phyloP scores from a whole-genome alignment of 2,329 filamentous ascomycete species.

The Aspergillus latus region DNA sequence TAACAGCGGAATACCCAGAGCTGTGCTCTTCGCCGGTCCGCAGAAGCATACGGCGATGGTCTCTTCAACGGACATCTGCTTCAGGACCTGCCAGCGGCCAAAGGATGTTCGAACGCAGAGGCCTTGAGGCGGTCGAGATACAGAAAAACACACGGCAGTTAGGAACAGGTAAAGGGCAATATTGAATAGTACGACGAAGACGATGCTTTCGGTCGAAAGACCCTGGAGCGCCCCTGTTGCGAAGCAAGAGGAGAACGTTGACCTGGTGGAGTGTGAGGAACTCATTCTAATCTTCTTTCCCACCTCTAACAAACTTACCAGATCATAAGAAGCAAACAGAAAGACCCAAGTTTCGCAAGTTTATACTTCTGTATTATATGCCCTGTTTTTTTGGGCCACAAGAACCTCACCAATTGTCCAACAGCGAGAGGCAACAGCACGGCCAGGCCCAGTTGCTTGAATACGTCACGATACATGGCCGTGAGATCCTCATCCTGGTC shows the following conservation, averaged over 20 bases:
- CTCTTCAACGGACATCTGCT: conserved; percentile 55
- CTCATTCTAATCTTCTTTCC: not conserved
- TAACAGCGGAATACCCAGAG: conserved; percentile 66
- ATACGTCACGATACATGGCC: conserved; percentile 64
- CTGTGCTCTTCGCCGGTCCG: conserved; percentile 70
- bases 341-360: conserved; percentile 46
- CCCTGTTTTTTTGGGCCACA: conserved; percentile 49
- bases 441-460: conserved; percentile 67
- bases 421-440: conserved; percentile 64
- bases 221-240: conserved; percentile 61
- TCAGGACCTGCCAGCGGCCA: conserved; percentile 25
- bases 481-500: conserved; percentile 56
- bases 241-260: conserved; percentile 52
- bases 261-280: conserved; percentile 22
- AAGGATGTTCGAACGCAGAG: conserved; percentile 13
- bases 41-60: conserved; percentile 72
- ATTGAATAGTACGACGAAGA: conserved; percentile 68
- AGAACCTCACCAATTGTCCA: conserved; percentile 60
- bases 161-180: conserved; percentile 65
- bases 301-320: conserved; percentile 48
- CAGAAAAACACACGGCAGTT: conserved; percentile 56
- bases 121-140: conserved; percentile 43
- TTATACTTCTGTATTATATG: conserved; percentile 54
- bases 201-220: conserved; percentile 59
- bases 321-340: conserved; percentile 51